A percentile compares a stretch with the other conserved stretches of the same genome.
phyloP scores from a whole-genome alignment of 176 grass and related monocot species.

The Zea mays region DNA sequence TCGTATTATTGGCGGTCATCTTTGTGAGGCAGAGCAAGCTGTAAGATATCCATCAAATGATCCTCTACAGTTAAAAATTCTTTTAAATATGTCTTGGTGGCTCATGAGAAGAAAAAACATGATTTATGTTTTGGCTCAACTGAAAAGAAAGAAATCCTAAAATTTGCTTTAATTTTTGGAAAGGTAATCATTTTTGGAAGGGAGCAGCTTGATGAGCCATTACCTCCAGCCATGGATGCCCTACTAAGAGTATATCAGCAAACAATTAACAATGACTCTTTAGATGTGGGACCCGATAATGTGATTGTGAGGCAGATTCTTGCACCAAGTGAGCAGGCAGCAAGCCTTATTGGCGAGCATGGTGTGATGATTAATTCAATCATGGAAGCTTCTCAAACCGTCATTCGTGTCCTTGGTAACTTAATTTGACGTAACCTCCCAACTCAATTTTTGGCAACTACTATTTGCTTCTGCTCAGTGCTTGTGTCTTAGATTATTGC shows the following conservation, averaged over 20 bases:
- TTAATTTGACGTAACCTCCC: slow-evolving; percentile 13
- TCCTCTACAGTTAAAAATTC: neutral
- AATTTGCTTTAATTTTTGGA: slow-evolving; percentile 13
- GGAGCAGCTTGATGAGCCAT: slow-evolving; percentile 45
- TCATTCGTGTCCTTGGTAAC: slow-evolving; percentile 52
- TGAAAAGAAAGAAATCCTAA: slow-evolving; percentile 2
- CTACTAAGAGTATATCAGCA: slow-evolving; percentile 49
- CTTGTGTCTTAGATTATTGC: neutral
- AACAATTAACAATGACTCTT: slow-evolving; percentile 31
- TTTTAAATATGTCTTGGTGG: neutral
- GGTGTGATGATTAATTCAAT: slow-evolving; percentile 47
- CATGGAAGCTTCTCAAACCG: slow-evolving; percentile 50
- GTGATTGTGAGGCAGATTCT: slow-evolving; percentile 38
- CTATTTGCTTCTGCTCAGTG: slow-evolving; percentile 11
- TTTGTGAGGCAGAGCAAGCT: slow-evolving; percentile 39
- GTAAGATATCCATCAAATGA: slow-evolving; percentile 40
- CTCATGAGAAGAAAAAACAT: neutral
- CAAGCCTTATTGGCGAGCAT: slow-evolving; percentile 41
- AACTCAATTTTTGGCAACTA: slow-evolving; percentile 8
- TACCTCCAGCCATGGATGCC: slow-evolving; percentile 51
- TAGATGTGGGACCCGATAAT: slow-evolving; percentile 34
- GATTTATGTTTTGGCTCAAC: slow-evolving; percentile 21
- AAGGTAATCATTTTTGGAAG: slow-evolving; percentile 60
- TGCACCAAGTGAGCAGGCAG: slow-evolving; percentile 46
- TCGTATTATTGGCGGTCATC: slow-evolving; percentile 44